Evolutionary conservation across 2,329 filamentous ascomycete genomes (phyloP).

Genomic region (Diaporthe aspalathi): DNA sequence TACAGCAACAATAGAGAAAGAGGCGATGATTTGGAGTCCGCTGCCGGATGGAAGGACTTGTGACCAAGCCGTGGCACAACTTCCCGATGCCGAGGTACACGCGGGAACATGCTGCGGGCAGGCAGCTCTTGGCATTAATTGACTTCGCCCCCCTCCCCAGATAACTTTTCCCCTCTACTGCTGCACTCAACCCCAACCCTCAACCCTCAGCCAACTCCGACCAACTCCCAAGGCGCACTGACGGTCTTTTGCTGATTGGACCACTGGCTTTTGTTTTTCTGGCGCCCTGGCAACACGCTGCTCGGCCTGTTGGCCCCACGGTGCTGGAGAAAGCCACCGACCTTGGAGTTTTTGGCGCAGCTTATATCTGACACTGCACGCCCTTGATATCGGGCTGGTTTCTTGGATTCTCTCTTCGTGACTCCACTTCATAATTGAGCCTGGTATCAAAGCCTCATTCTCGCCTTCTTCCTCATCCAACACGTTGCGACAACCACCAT

Average conservation of each 20-base stretch:
- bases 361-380: conserved; percentile 16
- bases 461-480: neutral
- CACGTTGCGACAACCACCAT: conserved; percentile 59
- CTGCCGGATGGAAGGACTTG: conserved; percentile 14
- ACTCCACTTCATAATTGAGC: neutral
- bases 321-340: conserved; percentile 20
- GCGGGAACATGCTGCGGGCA: conserved; percentile 9
- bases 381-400: neutral
- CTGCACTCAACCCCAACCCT: neutral
- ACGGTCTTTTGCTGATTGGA: conserved; percentile 20
- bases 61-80: conserved; percentile 26
- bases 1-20: conserved; percentile 16
- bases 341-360: conserved; percentile 17
- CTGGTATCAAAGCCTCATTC: neutral
- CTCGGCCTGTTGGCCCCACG: conserved; percentile 25
- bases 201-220: too few relatives aligned
- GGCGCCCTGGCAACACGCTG: conserved; percentile 36
- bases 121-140: neutral
- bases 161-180: neutral
- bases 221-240: neutral
- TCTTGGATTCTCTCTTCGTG: neutral
- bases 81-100: conserved; percentile 27
- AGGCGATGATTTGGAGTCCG: neutral
- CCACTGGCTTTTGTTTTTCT: conserved; percentile 35
- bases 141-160: neutral